These are phyloP conservation scores for Hirsutella thompsonii DNA, from an alignment of 2,329 filamentous ascomycete genomes.

Conservation along the genomic window DNA sequence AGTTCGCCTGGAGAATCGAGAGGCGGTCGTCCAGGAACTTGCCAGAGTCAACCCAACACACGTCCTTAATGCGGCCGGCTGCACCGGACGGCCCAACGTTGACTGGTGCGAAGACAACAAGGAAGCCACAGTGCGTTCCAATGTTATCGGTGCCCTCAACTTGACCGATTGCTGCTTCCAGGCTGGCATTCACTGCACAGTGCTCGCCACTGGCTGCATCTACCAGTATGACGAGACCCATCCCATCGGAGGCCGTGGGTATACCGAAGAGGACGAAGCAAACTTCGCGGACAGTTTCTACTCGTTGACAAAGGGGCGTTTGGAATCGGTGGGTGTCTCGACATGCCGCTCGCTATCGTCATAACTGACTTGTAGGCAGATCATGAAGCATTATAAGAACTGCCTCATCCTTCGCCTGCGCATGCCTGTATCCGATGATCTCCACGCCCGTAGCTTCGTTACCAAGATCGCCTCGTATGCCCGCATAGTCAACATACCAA, in stretches of 20 bases:
- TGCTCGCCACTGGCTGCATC: conserved; percentile 56
- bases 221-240: conserved; percentile 51
- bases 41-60: conserved; percentile 49
- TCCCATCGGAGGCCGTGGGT: conserved; percentile 46
- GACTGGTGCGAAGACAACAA: conserved; percentile 62
- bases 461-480: conserved; percentile 57
- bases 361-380: conserved; percentile 19
- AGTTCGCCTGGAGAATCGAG: conserved; percentile 51
- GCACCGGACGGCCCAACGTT: conserved; percentile 54
- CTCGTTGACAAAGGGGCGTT: conserved; percentile 51
- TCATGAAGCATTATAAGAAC: conserved; percentile 49
- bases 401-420: conserved; percentile 51
- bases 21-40: conserved; percentile 42
- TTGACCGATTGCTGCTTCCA: conserved; percentile 48
- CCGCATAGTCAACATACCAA: conserved; percentile 52
- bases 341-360: not conserved
- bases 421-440: conserved; percentile 57
- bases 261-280: conserved; percentile 46
- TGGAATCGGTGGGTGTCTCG: conserved; percentile 30
- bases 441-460: conserved; percentile 54
- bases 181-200: conserved; percentile 47
- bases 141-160: conserved; percentile 52
- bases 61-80: conserved; percentile 53
- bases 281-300: conserved; percentile 59
- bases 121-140: conserved; percentile 53